Evolutionary conservation across 2,329 filamentous ascomycete species (phyloP).

Genomic region (Colletotrichum aenigma): DNA sequence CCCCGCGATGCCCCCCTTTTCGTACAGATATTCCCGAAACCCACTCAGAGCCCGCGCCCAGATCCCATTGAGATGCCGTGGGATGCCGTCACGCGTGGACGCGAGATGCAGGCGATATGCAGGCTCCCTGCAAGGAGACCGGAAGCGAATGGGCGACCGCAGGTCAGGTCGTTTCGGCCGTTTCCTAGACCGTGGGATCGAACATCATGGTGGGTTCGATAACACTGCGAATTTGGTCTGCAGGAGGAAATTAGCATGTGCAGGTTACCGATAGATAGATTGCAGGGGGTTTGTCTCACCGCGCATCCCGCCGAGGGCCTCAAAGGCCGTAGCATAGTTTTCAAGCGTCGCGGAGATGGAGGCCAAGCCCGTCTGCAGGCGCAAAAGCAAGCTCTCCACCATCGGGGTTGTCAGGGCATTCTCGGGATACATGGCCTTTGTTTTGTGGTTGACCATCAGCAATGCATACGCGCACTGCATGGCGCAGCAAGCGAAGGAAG

Average conservation of each 20-base stretch:
- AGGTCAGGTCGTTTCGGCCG: background rate
- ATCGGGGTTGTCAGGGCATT: slow-evolving; percentile 26
- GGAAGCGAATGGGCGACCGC: background rate
- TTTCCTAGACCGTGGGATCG: background rate
- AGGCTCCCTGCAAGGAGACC: background rate
- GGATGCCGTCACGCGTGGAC: background rate
- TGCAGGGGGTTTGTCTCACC: slow-evolving; percentile 31
- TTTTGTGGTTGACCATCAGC: slow-evolving; percentile 47
- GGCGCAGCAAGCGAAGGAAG: slow-evolving; percentile 48
- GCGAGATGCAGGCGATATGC: background rate
- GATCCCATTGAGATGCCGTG: background rate
- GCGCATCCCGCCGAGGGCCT: slow-evolving; percentile 50
- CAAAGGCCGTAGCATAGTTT: slow-evolving; percentile 48
- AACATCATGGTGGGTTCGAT: slow-evolving; percentile 26
- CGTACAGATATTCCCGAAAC: background rate
- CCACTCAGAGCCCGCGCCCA: slow-evolving; percentile 5
- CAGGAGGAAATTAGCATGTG: background rate
- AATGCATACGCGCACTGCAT: slow-evolving; percentile 51
- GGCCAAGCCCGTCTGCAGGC: slow-evolving; percentile 44
- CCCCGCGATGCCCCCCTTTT: background rate
- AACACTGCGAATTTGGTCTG: slow-evolving; percentile 29
- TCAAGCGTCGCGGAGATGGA: slow-evolving; percentile 45
- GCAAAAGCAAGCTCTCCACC: slow-evolving; percentile 39
- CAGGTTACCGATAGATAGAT: background rate
- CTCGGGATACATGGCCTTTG: slow-evolving; percentile 37